These are phyloP conservation scores for Erysimum pusillum DNA, from an alignment of 441 rosid genomes.

Conservation along the genomic window DNA sequence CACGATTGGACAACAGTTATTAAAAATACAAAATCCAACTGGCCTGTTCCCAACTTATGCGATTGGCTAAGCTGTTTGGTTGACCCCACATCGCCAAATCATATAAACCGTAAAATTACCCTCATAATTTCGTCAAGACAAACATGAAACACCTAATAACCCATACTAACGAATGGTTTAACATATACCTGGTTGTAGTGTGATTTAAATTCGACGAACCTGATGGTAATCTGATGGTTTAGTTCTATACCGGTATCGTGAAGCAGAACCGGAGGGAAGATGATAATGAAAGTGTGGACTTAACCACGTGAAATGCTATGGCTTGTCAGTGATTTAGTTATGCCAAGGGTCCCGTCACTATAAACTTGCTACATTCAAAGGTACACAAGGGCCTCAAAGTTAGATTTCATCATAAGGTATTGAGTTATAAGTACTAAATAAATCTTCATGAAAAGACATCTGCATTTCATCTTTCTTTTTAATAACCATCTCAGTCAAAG, in stretches of 20 bases:
- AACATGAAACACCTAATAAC: neutral
- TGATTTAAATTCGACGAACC: neutral
- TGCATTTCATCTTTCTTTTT: slow-evolving; percentile 2
- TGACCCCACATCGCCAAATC: slow-evolving; percentile 13
- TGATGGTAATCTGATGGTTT: neutral
- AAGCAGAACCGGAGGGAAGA: slow-evolving; percentile 2
- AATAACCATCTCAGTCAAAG: neutral
- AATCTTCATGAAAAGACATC: slow-evolving; percentile 28
- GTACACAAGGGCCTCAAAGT: slow-evolving; percentile 31
- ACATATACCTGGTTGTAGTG: neutral
- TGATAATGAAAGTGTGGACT: neutral
- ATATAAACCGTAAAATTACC: neutral
- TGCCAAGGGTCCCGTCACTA: slow-evolving; percentile 14
- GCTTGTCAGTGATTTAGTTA: slow-evolving; percentile 27
- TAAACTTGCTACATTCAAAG: slow-evolving; percentile 17
- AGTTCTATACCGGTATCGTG: slow-evolving; percentile 6
- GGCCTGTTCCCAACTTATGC: slow-evolving; percentile 9
- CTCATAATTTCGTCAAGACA: neutral
- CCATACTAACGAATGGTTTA: slow-evolving; percentile 1
- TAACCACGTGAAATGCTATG: slow-evolving; percentile 16
- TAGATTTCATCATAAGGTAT: slow-evolving; percentile 9
- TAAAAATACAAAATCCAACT: slow-evolving; percentile 17
- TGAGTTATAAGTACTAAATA: slow-evolving; percentile 8
- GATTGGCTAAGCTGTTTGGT: slow-evolving; percentile 27
- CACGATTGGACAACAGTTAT: slow-evolving; percentile 8